Evolutionary conservation across 768 basidiomycete species (phyloP), one percentile per base, ranked within the genome.

Genomic region (Suillus lakei): DNA sequence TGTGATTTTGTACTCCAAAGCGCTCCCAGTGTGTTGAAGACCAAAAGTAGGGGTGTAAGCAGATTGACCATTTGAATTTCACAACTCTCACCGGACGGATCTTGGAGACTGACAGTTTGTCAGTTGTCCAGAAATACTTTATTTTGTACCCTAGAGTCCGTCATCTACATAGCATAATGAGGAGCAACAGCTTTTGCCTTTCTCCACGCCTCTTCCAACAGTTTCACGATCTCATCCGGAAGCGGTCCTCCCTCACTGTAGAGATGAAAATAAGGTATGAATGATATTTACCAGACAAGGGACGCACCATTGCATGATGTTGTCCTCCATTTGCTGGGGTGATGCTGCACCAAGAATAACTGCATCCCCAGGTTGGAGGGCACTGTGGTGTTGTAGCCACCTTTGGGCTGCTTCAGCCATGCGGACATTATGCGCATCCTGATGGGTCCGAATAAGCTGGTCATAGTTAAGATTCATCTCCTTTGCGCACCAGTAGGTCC

Each of bases 341-440:
- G 71, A 74, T 56, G 74, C 69, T 12, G 80, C 80, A 16, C 81
- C 80, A 62, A 84, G 73, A 63, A 83, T 74, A 68, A 82, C 71
- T 46, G 65, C 70, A 67, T 78, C 71, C 5, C 54, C 71, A 50
- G 66, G 60, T 62, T 63, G 54, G n/a, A 68, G 64, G 3, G 21
- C 56, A 30, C 73, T 71, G 62, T 72, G 71, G 38, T 68, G 60
- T 46, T 73, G 67, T 26, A 73, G 38, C 69, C 68, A 68, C 12
- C 64, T 63, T 12, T 62, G 59, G 3, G 68, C 60, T 2, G 43
- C 67, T 60, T 70, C 67, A 53, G 62, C 32, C 36, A 69, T 63
- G 34, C 32, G 34, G 13, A 71, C 51, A 13, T 67, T 51, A 12
- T 61, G 55, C 48, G 58, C 60, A 39, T 68, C 67, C 68, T 72